phyloP scores from a whole-genome alignment of 1,139 yeast genomes.

The Suhomyces guaymorum region DNA sequence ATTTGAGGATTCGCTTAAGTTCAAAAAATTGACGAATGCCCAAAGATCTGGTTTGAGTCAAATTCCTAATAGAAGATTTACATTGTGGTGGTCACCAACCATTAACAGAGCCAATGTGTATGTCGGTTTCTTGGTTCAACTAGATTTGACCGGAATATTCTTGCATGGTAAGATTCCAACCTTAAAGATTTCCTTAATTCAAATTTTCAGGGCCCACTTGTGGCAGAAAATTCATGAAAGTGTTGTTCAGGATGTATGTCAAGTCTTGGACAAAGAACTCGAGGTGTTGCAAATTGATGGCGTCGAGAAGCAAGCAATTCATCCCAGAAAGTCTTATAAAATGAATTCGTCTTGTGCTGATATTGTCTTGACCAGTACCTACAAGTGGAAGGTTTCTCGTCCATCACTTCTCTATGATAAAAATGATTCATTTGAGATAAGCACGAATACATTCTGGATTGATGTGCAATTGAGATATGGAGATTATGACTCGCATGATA shows the following conservation, averaged over 20 bases:
- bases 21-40: conserved; percentile 93
- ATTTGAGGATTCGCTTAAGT: conserved; percentile 92
- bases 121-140: conserved; percentile 94
- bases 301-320: conserved; percentile 90
- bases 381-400: conserved; percentile 80
- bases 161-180: conserved; percentile 98
- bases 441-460: conserved; percentile 83
- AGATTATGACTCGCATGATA: conserved; percentile 96
- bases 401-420: conserved; percentile 77
- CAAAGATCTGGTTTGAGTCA: conserved; percentile 97
- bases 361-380: conserved; percentile 70
- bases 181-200: conserved; percentile 89
- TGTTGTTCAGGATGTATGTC: conserved; percentile 89
- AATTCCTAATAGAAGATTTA: conserved; percentile 95
- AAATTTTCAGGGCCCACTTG: conserved; percentile 94
- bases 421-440: conserved; percentile 51
- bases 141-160: conserved; percentile 95
- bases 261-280: conserved; percentile 84
- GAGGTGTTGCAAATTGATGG: conserved; percentile 80
- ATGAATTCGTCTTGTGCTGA: conserved; percentile 98
- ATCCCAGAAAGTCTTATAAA: conserved; percentile 95
- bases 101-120: conserved; percentile 97
- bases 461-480: conserved; percentile 96
- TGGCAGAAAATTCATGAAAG: conserved; percentile 99
- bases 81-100: conserved; percentile 99